Evolutionary conservation across 192 early-diverging fungal species (phyloP), one percentile per base, ranked within the genome.

Genomic region (Coemansia sp.): DNA sequence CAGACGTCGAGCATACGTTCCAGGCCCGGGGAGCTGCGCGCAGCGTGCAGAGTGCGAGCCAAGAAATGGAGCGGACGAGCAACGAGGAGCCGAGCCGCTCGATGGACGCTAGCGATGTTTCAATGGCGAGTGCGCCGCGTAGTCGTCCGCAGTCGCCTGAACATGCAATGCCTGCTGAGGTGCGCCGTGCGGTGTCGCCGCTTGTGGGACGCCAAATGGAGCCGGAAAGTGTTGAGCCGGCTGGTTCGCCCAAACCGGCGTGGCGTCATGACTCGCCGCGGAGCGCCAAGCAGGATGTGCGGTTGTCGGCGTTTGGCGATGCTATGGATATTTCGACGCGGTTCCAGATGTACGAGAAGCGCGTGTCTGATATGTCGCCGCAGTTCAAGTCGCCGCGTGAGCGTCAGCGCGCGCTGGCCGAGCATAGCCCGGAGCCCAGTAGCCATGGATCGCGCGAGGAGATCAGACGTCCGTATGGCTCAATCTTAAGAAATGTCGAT

Each of bases 311-410:
- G 12, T 22, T 65, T 17, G 59, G 67, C 15, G 75, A 72, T 17
- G 70, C 70, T 1, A 56, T 67, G 67, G 70, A 79, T 5, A 62
- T 62, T 9, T 62, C 68, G 11, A 48, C 68, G 9, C 66, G 71
- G 54, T 73, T 70, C 53, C 70, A 79, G 76, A 67, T 73, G 52
- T 65, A 73, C 62, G 70, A 79, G 48, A 53, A 39, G 47, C 63
- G 67, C 1, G 52, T 62, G 45, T 63, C 66, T 23, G 67, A 63
- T 12, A 22, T 41, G 17, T 73, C 71, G 35, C 68, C 76, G 37
- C 69, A 67, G 19, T 62, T 67, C 54, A 32, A 55, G 52, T 71
- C 75, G 22, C 75, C 69, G 14, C 75, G 65, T 24, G 69, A 76
- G 23, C 67, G 73, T 2, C 67, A 61, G 45, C 60, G 68, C 25